phyloP scores from a whole-genome alignment of 1,284 basidiomycete genomes.

The Testicularia cyperi region DNA sequence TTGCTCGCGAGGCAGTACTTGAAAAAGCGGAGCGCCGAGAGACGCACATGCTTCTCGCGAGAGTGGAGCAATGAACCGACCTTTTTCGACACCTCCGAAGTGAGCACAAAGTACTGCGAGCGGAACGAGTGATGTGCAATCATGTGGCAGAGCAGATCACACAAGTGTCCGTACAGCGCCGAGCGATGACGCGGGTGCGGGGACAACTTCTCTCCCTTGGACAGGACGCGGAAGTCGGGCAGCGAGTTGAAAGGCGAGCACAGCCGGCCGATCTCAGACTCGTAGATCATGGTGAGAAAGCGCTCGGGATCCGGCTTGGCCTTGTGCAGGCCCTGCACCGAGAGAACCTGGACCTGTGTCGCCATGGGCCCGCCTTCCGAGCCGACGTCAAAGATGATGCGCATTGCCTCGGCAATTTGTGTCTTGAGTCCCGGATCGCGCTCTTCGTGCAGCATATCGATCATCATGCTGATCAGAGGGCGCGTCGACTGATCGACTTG shows the following conservation, averaged over 20 bases:
- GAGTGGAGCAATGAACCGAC: constrained; percentile 66
- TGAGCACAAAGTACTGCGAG: constrained; percentile 82
- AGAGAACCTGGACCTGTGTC: constrained; percentile 60
- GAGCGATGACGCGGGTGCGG: constrained; percentile 19
- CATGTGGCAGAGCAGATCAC: constrained; percentile 87
- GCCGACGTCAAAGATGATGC: constrained; percentile 73
- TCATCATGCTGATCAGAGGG: constrained; percentile 54
- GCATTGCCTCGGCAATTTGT: constrained; percentile 86
- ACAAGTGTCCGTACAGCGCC: constrained; percentile 62
- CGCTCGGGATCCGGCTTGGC: constrained; percentile 77
- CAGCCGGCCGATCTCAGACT: constrained; percentile 71
- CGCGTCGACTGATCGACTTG: constrained; percentile 66
- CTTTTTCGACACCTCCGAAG: constrained; percentile 46
- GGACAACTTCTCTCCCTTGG: constrained; percentile 26
- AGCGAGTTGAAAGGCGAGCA: constrained; percentile 78
- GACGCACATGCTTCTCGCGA: constrained; percentile 78
- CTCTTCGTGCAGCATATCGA: constrained; percentile 70
- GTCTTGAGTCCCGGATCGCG: constrained; percentile 84
- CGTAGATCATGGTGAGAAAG: constrained; percentile 93
- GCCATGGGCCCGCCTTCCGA: constrained; percentile 54
- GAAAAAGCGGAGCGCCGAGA: constrained; percentile 75
- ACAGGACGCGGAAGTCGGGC: constrained; percentile 67
- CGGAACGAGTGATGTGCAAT: constrained; percentile 77
- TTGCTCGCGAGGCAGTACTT: constrained; percentile 79
- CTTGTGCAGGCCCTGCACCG: constrained; percentile 59